Evolutionary conservation across 371 early-diverging fungal species (phyloP).

Genomic region (Amoeboaphelidium protococcarum): DNA sequence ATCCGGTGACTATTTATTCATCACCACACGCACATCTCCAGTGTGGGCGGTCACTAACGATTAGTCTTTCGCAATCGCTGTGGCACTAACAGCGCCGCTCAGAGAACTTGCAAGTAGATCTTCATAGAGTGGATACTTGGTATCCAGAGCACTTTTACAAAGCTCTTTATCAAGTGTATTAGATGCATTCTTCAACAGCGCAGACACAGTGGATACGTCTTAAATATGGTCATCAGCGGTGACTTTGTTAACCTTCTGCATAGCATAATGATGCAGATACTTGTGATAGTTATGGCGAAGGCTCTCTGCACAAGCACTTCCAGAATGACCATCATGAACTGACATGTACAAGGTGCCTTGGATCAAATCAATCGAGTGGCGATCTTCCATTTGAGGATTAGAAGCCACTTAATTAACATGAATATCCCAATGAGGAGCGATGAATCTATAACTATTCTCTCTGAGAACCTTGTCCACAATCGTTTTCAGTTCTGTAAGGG

Average conservation of each 20-base stretch:
- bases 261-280: not conserved
- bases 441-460: too few relatives aligned
- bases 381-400: not conserved
- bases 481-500: too few relatives aligned
- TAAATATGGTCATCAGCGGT: too few relatives aligned
- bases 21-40: constrained; percentile 26
- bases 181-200: not conserved
- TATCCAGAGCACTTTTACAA: not conserved
- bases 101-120: not conserved
- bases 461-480: too few relatives aligned
- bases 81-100: not conserved
- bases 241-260: not conserved
- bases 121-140: not conserved
- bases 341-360: not conserved
- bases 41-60: constrained; percentile 31
- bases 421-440: too few relatives aligned
- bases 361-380: not conserved
- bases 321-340: not conserved
- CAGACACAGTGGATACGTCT: too few relatives aligned
- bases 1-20: constrained; percentile 4
- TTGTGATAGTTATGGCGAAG: not conserved
- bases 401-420: too few relatives aligned
- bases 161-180: not conserved
- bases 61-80: not conserved
- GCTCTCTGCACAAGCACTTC: not conserved